Conservation (phyloP, 2,329 filamentous ascomycete genomes). For the Anthostomella pinea region DNA sequence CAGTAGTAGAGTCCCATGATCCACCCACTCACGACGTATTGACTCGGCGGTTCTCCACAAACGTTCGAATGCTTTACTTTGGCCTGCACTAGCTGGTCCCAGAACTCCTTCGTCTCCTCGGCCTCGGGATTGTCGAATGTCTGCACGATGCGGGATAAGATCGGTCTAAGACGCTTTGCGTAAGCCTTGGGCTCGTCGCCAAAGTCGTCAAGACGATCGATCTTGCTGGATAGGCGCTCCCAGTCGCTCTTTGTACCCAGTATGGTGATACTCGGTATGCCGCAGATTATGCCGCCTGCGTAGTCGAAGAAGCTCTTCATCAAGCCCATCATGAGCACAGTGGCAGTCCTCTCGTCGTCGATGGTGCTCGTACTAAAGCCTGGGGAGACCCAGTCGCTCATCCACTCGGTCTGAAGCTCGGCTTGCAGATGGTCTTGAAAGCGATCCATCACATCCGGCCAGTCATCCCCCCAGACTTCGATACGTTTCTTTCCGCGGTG, state of each 20-base stretch:
- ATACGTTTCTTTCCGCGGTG: constrained; percentile 38
- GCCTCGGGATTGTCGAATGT: constrained; percentile 33
- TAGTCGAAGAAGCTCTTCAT: constrained; percentile 49
- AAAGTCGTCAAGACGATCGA: constrained; percentile 37
- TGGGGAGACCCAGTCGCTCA: constrained; percentile 49
- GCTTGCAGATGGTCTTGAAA: constrained; percentile 40
- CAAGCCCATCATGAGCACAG: constrained; percentile 49
- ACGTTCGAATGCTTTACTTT: no score
- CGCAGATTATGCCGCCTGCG: constrained; percentile 34
- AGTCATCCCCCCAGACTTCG: constrained; percentile 1
- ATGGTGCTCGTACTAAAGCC: constrained; percentile 48
- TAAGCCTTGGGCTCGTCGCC: constrained; percentile 37
- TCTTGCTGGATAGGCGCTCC: constrained; percentile 27
- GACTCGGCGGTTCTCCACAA: no score
- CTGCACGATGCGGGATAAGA: constrained; percentile 37
- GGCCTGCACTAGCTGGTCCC: no score
- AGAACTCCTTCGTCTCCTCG: no score
- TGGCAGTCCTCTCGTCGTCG: constrained; percentile 40
- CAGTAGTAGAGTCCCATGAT: no score
- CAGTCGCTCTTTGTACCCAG: constrained; percentile 47
- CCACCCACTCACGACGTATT: no score
- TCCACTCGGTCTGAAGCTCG: constrained; percentile 38
- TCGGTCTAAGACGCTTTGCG: constrained; percentile 33
- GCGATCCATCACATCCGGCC: constrained; percentile 3
- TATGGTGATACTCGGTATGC: constrained; percentile 51